These are phyloP conservation scores for Choiromyces venosus DNA, from an alignment of 495 filamentous ascomycete genomes.

Conservation along the genomic window DNA sequence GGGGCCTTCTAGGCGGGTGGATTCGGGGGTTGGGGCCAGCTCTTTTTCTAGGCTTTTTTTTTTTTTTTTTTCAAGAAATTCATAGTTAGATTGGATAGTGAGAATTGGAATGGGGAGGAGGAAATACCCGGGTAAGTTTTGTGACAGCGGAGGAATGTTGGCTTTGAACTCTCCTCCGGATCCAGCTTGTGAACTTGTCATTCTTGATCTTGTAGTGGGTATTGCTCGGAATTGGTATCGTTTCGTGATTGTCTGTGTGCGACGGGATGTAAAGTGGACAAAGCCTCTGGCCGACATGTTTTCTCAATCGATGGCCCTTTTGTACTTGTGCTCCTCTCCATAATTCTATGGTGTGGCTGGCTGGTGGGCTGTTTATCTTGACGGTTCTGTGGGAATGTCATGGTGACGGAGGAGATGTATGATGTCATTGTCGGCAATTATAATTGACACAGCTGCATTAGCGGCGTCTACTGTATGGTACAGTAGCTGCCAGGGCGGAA, in stretches of 20 bases:
- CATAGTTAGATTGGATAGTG: neutral
- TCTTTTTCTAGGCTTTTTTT: slow-evolving; percentile 30
- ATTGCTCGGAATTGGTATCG: neutral
- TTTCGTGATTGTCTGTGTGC: neutral
- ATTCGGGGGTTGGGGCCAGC: slow-evolving; percentile 37
- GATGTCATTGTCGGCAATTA: too few species aligned
- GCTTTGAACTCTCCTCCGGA: slow-evolving; percentile 32
- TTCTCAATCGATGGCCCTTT: neutral
- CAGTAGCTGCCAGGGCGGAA: too few species aligned
- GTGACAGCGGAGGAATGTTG: slow-evolving; percentile 28
- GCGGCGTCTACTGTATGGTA: too few species aligned
- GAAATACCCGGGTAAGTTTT: slow-evolving; percentile 33
- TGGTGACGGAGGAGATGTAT: too few species aligned
- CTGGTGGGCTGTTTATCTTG: neutral
- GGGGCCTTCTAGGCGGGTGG: slow-evolving; percentile 43
- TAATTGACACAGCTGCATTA: too few species aligned
- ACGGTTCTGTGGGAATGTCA: too few species aligned
- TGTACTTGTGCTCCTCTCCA: neutral
- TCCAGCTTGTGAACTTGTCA: slow-evolving; percentile 24
- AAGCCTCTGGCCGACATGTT: neutral
- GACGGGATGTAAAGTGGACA: neutral
- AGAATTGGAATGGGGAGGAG: neutral
- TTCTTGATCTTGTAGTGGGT: neutral
- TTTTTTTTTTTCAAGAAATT: too few species aligned
- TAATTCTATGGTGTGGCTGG: neutral